Evolutionary conservation across 192 early-diverging fungal species (phyloP).

Genomic region (Linnemannia elongata): DNA sequence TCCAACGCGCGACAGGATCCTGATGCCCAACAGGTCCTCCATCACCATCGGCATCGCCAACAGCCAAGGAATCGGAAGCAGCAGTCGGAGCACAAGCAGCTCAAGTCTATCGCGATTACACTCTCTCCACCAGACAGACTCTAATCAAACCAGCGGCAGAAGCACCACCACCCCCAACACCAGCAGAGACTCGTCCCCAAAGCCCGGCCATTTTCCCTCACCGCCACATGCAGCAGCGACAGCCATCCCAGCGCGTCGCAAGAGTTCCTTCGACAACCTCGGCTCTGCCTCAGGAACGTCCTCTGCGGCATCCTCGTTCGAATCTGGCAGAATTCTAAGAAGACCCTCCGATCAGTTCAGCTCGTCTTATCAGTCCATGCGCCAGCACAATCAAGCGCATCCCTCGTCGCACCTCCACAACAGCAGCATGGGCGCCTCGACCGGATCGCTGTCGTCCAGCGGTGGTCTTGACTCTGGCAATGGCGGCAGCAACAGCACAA

Average conservation of each 20-base stretch:
- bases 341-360: conserved; percentile 51
- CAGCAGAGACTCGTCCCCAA: conserved; percentile 51
- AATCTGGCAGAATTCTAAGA: conserved; percentile 39
- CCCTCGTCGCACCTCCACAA: conserved; percentile 7
- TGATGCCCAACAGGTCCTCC: conserved; percentile 53
- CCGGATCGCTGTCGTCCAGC: conserved; percentile 26
- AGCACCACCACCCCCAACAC: conserved; percentile 18
- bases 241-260: conserved; percentile 46
- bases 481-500: conserved; percentile 32
- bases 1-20: conserved; percentile 40
- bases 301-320: conserved; percentile 49
- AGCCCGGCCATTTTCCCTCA: conserved; percentile 33
- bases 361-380: conserved; percentile 45
- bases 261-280: conserved; percentile 48
- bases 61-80: conserved; percentile 53
- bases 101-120: conserved; percentile 51
- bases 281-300: conserved; percentile 47
- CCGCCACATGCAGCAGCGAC: conserved; percentile 30
- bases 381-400: conserved; percentile 14
- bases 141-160: conserved; percentile 27
- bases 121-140: conserved; percentile 48
- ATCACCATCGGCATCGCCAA: conserved; percentile 57
- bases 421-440: conserved; percentile 11
- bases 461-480: conserved; percentile 26
- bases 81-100: conserved; percentile 51